A percentile compares a stretch with the other conserved stretches of the same genome.
Conservation (phyloP, 2,329 filamentous ascomycete genomes). For the Podosphaera aphanis region DNA sequence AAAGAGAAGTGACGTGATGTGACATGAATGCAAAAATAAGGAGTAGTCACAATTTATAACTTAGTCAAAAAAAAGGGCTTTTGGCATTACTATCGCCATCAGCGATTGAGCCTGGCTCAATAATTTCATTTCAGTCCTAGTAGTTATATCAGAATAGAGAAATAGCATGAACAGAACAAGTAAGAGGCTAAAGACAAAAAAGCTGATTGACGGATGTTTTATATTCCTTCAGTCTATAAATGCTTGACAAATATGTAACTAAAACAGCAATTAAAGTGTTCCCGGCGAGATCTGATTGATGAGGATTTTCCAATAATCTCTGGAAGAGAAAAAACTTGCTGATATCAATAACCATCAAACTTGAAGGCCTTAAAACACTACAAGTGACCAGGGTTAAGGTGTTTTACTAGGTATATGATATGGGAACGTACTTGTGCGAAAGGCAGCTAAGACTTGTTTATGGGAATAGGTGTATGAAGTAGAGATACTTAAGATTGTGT, state of each 20-base stretch:
- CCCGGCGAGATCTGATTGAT: background rate
- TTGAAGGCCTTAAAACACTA: background rate
- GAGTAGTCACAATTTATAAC: slow-evolving; percentile 8
- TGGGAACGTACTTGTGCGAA: too few relatives aligned
- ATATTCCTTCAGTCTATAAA: background rate
- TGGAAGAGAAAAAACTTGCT: background rate
- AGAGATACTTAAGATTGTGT: too few relatives aligned
- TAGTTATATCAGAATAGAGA: background rate
- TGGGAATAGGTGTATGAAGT: too few relatives aligned
- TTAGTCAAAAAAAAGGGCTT: slow-evolving; percentile 6
- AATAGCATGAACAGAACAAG: background rate
- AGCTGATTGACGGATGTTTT: background rate
- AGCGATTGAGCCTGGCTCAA: slow-evolving; percentile 2
- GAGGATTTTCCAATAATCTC: background rate
- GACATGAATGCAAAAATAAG: background rate
- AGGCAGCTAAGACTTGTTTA: too few relatives aligned
- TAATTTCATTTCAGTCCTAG: background rate
- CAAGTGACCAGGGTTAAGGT: background rate
- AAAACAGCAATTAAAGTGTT: background rate
- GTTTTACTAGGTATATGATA: too few relatives aligned
- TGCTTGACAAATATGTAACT: background rate
- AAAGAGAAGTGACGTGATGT: background rate
- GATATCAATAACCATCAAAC: background rate
- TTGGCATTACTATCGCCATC: slow-evolving; percentile 11
- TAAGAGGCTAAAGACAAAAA: background rate